A percentile compares a stretch with the other conserved stretches of the same genome.
These are phyloP conservation scores for Mortierella hygrophila DNA, from an alignment of 192 early-diverging fungal species.

Conservation along the genomic window DNA sequence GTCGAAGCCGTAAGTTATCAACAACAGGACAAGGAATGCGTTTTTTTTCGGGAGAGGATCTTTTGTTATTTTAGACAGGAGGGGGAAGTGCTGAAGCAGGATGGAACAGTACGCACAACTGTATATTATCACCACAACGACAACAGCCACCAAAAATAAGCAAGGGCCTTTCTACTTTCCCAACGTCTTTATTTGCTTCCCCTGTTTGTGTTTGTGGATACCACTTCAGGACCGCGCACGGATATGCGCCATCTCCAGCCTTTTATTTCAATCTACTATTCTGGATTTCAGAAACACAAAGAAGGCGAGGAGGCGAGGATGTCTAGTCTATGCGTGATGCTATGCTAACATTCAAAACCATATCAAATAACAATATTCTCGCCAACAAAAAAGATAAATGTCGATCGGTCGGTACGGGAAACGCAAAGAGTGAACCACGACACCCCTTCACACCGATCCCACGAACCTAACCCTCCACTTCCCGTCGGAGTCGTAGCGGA, in stretches of 20 bases:
- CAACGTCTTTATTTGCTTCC: neutral
- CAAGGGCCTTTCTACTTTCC: neutral
- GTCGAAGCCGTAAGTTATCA: constrained; percentile 76
- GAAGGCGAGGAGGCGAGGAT: neutral
- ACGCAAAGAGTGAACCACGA: constrained; percentile 6
- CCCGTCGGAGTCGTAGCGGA: constrained; percentile 11
- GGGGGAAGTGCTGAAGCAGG: neutral
- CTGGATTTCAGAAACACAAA: neutral
- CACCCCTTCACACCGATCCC: neutral
- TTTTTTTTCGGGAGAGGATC: neutral
- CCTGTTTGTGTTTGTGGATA: neutral
- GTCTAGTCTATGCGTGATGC: constrained; percentile 16
- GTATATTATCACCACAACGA: neutral
- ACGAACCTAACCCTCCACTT: neutral
- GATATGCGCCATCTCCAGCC: neutral
- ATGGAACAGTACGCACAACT: neutral
- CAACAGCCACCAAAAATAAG: neutral
- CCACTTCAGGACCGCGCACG: neutral
- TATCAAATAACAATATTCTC: constrained; percentile 31
- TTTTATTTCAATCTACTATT: neutral
- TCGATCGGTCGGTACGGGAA: constrained; percentile 30
- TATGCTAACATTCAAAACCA: constrained; percentile 47
- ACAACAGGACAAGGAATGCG: neutral
- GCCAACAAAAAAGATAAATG: constrained; percentile 7
- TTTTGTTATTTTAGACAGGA: neutral